Base-by-base conservation (phyloP, 768 basidiomycete species). In the Royoungia palumana region DNA sequence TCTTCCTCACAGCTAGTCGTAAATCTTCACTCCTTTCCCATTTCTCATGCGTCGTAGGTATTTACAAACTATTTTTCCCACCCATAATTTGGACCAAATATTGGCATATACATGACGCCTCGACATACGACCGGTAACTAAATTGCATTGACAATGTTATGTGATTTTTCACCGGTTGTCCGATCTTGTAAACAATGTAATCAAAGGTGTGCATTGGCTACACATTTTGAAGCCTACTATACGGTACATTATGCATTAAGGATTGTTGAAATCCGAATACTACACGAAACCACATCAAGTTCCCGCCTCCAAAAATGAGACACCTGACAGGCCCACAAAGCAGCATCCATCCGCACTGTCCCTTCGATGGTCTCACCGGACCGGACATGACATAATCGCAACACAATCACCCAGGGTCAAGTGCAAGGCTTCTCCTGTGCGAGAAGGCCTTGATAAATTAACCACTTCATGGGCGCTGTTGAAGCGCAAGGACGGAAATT, bases 221-320 rank as follows among this genome's bases (percentile, higher is more conserved):
- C 38, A 51, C 48, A 58, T 55, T 36, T 36, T n/a, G n/a, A 53
- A 16, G n/a, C 43, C 40, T 41, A 40, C n/a, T n/a, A 51, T 66
- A 66, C 54, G 47, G 21, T 67, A 66, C 55, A 65, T 62, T 59
- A 63, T 67, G 64, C 55, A 65, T 62, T 59, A 63, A 44, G 83
- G 85, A 86, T 86, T 87, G 85, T 87, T 87, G 85, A 87, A 87
- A 87, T 81, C 85, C 83, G 63, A 70, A 73, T 70, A 75, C 75
- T 74, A 74, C 71, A 66, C 64, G 55, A 60, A 63, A 67, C 53
- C 70, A 46, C 58, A 43, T 49, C 54, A 59, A 57, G 56, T 48
- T 59, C 64, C 56, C 53, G 50, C 55, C 55, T 58, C 59, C 55
- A 30, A 41, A 49, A n/a, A n/a, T n/a, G 58, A 62, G 59, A 55